These are phyloP conservation scores for Carpediemonas membranifera DNA, from an alignment of 78 protist species.

Conservation along the genomic window DNA sequence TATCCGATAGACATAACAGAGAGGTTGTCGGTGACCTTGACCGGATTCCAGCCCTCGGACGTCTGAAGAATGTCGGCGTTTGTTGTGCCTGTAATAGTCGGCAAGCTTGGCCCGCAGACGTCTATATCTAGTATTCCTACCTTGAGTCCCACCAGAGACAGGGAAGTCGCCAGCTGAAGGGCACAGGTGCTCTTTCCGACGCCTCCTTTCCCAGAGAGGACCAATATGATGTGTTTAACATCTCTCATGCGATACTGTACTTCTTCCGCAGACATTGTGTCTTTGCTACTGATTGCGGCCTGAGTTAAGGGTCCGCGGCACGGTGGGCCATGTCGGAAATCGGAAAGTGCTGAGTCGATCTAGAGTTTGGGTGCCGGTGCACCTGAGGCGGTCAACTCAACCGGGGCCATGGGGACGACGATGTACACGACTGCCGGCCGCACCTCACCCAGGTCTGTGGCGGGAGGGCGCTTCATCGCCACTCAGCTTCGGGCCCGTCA, in stretches of 20 bases:
- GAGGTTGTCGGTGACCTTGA: conserved; percentile 58
- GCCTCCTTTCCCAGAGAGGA: conserved; percentile 92
- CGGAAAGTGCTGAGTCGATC: no score
- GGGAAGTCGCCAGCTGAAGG: conserved; percentile 67
- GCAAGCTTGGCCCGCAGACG: conserved; percentile 92
- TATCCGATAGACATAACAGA: conserved; percentile 87
- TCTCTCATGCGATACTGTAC: neutral
- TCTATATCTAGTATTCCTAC: conserved; percentile 93
- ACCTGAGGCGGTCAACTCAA: no score
- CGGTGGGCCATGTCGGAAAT: no score
- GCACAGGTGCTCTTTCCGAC: conserved; percentile 86
- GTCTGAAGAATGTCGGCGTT: conserved; percentile 24
- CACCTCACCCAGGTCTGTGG: no score
- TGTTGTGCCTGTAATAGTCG: conserved; percentile 71
- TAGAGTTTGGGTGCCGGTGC: no score
- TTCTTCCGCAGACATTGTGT: no score
- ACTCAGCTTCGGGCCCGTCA: no score
- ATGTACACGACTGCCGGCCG: no score
- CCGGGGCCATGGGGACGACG: no score
- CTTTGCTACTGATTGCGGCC: no score
- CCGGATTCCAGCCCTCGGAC: conserved; percentile 70
- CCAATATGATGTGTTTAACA: conserved; percentile 63
- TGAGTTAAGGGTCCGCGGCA: no score
- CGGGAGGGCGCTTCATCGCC: no score
- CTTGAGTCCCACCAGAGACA: conserved; percentile 21